Percentiles rank a stretch among this genome's conserved stretches.
phyloP scores from a whole-genome alignment of 495 filamentous ascomycete species.

The Penicillium crystallinum region DNA sequence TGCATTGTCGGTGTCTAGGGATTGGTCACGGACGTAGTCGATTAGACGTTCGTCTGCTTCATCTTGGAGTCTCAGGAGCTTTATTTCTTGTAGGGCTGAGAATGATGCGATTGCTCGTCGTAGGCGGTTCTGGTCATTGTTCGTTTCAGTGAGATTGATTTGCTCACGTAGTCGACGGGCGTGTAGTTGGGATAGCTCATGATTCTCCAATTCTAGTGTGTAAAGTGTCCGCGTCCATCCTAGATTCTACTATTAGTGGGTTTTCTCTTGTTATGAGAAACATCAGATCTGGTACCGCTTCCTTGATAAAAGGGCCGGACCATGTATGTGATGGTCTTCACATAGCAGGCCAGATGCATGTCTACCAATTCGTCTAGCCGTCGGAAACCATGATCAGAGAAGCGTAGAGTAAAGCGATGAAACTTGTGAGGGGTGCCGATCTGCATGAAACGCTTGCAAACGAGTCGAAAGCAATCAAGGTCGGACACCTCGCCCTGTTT shows the following conservation, averaged over 20 bases:
- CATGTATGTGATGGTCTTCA: conserved; percentile 67
- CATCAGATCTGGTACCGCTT: conserved; percentile 38
- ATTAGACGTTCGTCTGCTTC: conserved; percentile 50
- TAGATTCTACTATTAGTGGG: conserved; percentile 24
- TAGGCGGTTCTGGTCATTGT: conserved; percentile 37
- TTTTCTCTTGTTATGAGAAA: neutral
- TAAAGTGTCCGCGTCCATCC: conserved; percentile 30
- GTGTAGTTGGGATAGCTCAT: conserved; percentile 26
- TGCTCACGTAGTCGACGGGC: conserved; percentile 31
- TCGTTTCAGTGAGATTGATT: conserved; percentile 20
- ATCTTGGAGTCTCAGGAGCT: conserved; percentile 60
- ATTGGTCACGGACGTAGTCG: conserved; percentile 29
- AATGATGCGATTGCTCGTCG: conserved; percentile 54
- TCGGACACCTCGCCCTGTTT: conserved; percentile 32
- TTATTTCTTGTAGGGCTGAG: conserved; percentile 57
- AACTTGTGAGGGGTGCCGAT: conserved; percentile 58
- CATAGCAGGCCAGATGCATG: conserved; percentile 55
- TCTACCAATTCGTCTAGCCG: conserved; percentile 46
- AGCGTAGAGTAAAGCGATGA: conserved; percentile 54
- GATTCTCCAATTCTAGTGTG: conserved; percentile 13
- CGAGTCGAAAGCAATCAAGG: conserved; percentile 50
- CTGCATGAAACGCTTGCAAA: conserved; percentile 57
- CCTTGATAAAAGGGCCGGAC: conserved; percentile 63
- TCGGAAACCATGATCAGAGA: conserved; percentile 53
- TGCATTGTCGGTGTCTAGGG: neutral